Base-by-base conservation (phyloP, 345 rosid genomes). In the Physaria fendleri region DNA sequence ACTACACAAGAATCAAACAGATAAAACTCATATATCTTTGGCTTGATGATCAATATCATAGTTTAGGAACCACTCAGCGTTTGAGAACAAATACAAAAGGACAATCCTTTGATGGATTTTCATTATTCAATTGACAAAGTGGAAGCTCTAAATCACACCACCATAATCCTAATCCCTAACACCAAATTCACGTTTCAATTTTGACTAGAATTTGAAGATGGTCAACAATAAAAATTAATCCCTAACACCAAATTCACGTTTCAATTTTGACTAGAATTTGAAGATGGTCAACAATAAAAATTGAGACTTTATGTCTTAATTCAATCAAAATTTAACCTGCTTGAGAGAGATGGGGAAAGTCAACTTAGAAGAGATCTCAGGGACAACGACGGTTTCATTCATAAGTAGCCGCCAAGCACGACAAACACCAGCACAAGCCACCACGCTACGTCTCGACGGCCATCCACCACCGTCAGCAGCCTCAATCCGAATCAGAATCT, bases 341-440 rank as follows among this genome's bases (percentile, higher is more conserved):
- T 88, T 92, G 62, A 92, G 75, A 11, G 95, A 86, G 78, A 92
- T 75, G 17, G 96, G 96, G 46, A 92, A 88, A 21, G 95, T 88
- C 61, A 92, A 50, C 62, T 69, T 79, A 28, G 84, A 86, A 2
- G 93, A 88, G 62, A 75, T 71, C 66, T 85, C 82, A 22, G 87
- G 95, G n/a, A 76, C 75, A 41, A 57, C 64, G 65, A 92, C 96
- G 48, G 80, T 77, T 65, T 84, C 93, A 63, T 81, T 84, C 44
- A 77, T 78, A 29, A 85, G 76, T 56, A 64, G 27, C 27, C 96
- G 68, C 98, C 98, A 92, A 23, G 79, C 65, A 46, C 84, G 76
- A 65, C 98, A 88, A 2, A 92, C 96, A 1, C 95, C 82, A 40
- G 90, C 93, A 30, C 95, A 86, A 56, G 90, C 92, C 18, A 88